Base-by-base conservation (phyloP, 2,329 filamentous ascomycete genomes). In the Colletotrichum sp. region DNA sequence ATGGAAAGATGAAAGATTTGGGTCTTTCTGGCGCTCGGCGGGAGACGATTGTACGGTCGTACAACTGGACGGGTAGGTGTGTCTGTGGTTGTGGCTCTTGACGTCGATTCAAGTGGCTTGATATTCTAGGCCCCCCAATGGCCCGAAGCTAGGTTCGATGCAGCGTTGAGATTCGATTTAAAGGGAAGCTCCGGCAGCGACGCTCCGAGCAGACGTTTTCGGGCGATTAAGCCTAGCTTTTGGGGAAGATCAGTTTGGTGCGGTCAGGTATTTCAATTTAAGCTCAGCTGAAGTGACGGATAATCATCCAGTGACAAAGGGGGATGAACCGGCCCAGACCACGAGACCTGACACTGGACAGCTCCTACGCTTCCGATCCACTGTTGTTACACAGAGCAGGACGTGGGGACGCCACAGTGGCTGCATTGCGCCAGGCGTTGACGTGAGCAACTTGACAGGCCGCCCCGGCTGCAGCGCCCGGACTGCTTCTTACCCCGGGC, bases 91-190 rank as follows among this genome's bases (percentile, higher is more conserved):
- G 68, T 72, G 61, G 38, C 69, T 67, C 73, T 66, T n/a, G 56
- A 72, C 34, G 16, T 62, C 69, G 62, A 73, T 65, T 66, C 48
- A 43, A 36, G 62, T 67, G 55, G 72, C 72, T 74, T 72, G 72
- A 52, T 62, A 61, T 67, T 61, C 34, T 24, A 62, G 48, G 21
- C 18, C 62, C 26, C 18, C 12, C 67, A 28, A 34, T 56, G 67
- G 58, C 43, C 32, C 24, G n/a, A 12, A 43, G 61, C 61, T 52
- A 72, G 61, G 52, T 66, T 61, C 36, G 24, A 43, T 32, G 10
- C 34, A 59, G 61, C 71, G 56, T 59, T 28, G 18, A 38, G 28
- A 34, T 56, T 55, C 56, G 52, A 16, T 56, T 55, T 43, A 38
- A 16, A 21, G 18, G 14, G 34, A 30, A 52, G 24, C 38, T 52